Percentiles rank a stretch among this genome's conserved stretches.
Evolutionary conservation across 2,329 filamentous ascomycete genomes (phyloP).

Genomic region (Alternaria brassicicola): DNA sequence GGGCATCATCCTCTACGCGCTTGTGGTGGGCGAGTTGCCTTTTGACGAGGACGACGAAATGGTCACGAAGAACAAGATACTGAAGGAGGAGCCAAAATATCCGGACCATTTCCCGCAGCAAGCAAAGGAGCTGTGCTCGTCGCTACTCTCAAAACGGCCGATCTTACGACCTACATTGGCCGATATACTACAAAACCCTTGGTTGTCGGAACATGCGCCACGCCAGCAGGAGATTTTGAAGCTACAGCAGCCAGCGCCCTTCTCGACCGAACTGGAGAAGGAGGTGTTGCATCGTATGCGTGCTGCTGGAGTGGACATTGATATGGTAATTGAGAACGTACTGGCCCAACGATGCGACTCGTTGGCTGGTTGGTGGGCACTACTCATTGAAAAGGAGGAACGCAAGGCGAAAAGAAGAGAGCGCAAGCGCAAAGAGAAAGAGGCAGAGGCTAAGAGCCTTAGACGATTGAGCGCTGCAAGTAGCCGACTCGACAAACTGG

Average conservation of each 20-base stretch:
- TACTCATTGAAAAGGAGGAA: slow-evolving; percentile 92
- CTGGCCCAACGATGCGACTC: slow-evolving; percentile 87
- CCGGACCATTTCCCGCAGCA: slow-evolving; percentile 79
- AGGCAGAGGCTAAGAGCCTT: slow-evolving; percentile 78
- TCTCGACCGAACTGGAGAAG: slow-evolving; percentile 85
- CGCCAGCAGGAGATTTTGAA: slow-evolving; percentile 90
- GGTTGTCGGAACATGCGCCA: slow-evolving; percentile 83
- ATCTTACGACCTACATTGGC: slow-evolving; percentile 79
- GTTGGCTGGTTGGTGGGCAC: slow-evolving; percentile 93
- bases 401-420: slow-evolving; percentile 82
- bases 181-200: slow-evolving; percentile 87
- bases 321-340: slow-evolving; percentile 93
- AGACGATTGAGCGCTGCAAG: slow-evolving; percentile 87
- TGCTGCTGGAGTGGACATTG: slow-evolving; percentile 90
- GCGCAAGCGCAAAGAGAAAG: slow-evolving; percentile 81
- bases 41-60: slow-evolving; percentile 97
- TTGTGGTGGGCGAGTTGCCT: slow-evolving; percentile 83
- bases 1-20: slow-evolving; percentile 81
- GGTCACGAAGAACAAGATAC: slow-evolving; percentile 81
- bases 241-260: slow-evolving; percentile 78
- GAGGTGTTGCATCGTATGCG: slow-evolving; percentile 92
- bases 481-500: slow-evolving; percentile 80
- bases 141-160: slow-evolving; percentile 88
- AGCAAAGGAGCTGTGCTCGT: slow-evolving; percentile 76
- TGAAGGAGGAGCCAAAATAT: slow-evolving; percentile 84